Evolutionary conservation across 306 rosid genomes (phyloP).

Genomic region (Rosa persica): DNA sequence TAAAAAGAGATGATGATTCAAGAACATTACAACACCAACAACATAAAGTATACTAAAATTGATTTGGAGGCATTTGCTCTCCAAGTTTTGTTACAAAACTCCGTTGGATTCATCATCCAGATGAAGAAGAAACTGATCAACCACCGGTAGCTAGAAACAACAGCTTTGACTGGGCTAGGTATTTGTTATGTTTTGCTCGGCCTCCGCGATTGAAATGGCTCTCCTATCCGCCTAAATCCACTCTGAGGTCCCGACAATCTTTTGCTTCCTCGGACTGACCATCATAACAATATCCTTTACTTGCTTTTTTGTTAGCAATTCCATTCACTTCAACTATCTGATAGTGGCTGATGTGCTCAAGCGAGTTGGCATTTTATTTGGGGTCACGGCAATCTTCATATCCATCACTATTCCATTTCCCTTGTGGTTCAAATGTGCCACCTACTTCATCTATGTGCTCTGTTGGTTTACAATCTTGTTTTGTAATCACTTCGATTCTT

Average conservation of each 20-base stretch:
- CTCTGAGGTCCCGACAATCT: neutral
- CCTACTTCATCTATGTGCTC: neutral
- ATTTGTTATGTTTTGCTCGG: neutral
- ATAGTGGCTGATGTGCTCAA: neutral
- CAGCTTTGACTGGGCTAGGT: neutral
- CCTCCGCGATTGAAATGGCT: slow-evolving; percentile 1
- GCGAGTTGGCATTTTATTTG: slow-evolving; percentile 12
- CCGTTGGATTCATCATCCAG: neutral
- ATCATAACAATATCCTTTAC: slow-evolving; percentile 1
- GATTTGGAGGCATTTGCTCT: neutral
- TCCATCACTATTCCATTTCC: slow-evolving; percentile 17
- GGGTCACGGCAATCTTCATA: slow-evolving; percentile 9
- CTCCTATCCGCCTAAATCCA: neutral
- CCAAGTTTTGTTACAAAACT: neutral
- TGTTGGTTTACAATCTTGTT: neutral
- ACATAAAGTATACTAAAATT: neutral
- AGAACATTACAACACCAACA: neutral
- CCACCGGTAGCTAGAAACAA: neutral
- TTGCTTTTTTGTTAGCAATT: slow-evolving; percentile 7
- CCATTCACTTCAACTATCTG: neutral
- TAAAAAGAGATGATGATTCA: neutral
- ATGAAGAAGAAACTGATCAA: neutral
- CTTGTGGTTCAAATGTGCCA: neutral
- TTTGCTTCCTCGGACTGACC: neutral
- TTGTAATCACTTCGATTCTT: neutral